Evolutionary conservation across 73 alveolate species (phyloP), one percentile per base, ranked within the genome.

Genomic region (Paramecium pentaurelia): DNA sequence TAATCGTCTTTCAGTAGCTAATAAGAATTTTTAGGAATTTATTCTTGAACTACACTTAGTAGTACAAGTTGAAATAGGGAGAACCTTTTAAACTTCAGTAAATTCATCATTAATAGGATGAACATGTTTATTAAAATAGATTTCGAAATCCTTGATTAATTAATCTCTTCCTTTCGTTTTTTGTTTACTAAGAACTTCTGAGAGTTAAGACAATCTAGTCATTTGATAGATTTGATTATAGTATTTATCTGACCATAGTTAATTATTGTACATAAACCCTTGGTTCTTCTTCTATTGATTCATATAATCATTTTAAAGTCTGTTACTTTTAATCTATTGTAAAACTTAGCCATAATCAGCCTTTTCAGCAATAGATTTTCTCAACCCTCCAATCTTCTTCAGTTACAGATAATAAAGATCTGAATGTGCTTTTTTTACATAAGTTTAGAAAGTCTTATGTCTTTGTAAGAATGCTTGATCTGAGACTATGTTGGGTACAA

Each of bases 221-320:
- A 64, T 64, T n/a, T 64, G 22, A 27, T 32, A 64, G 42, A 64
- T 34, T 28, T 64, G 47, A 64, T 64, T 64, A 32, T 64, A 64
- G 30, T 64, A 64, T 32, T 64, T 64, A 28, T 64, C 84, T 32
- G 84, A 64, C 84, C 84, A 64, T 25, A 64, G 47, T 34, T 64
- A 34, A 64, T 64, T 64, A 64, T 64, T 64, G 28, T 64, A 28
- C 84, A 64, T 64, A 64, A 64, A 64, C 49, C 84, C 84, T 64
- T 64, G 47, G 22, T 34, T 64, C 84, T 64, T 64, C 49, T 64
- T 64, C 47, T 64, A n/a, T 34, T 64, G 12, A 64, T 64, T 64
- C 84, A 64, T 2, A 64, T 64, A 64, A 11, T 64, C 84, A 64
- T 64, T 64, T 32, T 64, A 11, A 3, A 64, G 47, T 28, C 84